A percentile compares a stretch with the other conserved stretches of the same genome.
Evolutionary conservation across 306 rosid species (phyloP).

Genomic region (Pyrus betulifolia): DNA sequence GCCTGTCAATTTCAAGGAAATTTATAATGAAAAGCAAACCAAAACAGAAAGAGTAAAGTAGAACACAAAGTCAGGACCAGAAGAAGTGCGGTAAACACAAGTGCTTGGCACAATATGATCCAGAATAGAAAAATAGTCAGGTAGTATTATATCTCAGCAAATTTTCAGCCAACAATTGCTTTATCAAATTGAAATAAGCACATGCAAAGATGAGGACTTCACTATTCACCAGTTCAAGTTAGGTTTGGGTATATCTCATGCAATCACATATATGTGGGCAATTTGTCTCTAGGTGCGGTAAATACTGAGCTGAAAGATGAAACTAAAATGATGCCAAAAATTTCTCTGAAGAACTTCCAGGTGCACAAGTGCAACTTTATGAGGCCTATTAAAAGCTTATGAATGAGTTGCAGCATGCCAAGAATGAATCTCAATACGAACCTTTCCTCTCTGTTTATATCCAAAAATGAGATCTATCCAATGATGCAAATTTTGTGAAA

Average conservation of each 20-base stretch:
- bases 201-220: not conserved
- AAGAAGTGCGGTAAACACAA: not conserved
- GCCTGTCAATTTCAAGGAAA: constrained; percentile 48
- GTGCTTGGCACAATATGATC: not conserved
- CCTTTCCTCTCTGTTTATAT: constrained; percentile 98
- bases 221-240: not conserved
- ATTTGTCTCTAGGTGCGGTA: not conserved
- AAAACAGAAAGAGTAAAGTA: not conserved
- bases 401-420: not conserved
- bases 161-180: not conserved
- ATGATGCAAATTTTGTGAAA: constrained; percentile 92
- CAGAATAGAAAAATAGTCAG: not conserved
- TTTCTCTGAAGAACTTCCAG: not conserved
- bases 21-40: constrained; percentile 22
- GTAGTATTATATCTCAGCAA: not conserved
- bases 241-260: not conserved
- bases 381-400: not conserved
- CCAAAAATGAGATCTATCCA: constrained; percentile 99
- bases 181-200: not conserved
- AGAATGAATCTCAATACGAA: constrained; percentile 33
- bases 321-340: not conserved
- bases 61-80: not conserved
- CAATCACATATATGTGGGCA: not conserved
- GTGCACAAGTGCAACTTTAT: not conserved
- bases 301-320: not conserved